Evolutionary conservation across 441 rosid genomes (phyloP), one percentile per base, ranked within the genome.

Genomic region (Gossypium schwendimanii): DNA sequence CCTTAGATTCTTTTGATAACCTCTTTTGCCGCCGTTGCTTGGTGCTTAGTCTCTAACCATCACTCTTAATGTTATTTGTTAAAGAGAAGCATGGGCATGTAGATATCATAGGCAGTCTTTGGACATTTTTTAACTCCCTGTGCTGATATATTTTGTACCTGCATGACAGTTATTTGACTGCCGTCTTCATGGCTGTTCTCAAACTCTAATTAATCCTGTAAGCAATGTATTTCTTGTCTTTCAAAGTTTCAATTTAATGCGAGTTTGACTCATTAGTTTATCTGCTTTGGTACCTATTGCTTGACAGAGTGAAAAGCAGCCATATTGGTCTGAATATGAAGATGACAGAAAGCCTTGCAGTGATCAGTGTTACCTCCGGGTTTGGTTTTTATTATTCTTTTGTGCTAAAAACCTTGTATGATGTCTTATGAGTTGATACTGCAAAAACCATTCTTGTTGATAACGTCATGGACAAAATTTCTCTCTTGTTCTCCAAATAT

Each of bases 11-110:
- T 78, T 76, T 80, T 78, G 91, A 89, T 81, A 93, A 91, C 81
- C 83, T 76, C 58, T 89, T 87, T 76, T 94, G 98, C 75, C 98
- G 97, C 57, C 98, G 94, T 75, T 94, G 98, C 85, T 77, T 90
- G 92, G 97, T 92, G 86, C 68, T 71, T 74, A 20, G 69, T 77
- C 45, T 50, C 70, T 76, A 49, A 70, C 63, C 76, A 53, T 71
- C 36, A 11, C 65, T 73, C 11, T 45, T 69, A 11, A n/a, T 10
- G 10, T 60, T 76, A 61, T 67, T 53, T 45, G 14, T 62, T 69
- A 60, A 62, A 58, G 39, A 77, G 44, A 67, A 41, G 66, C 18
- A 6, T 60, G 53, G 63, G 12, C 5, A 60, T 71, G 60, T 6
- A 0, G 21, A 12, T 64, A 57, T 49, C 63, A 70, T 55, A 72